A percentile compares a stretch with the other conserved stretches of the same genome.
These are phyloP conservation scores for Batrachochytrium dendrobatidis DNA, from an alignment of 371 early-diverging fungal genomes.

Conservation along the genomic window DNA sequence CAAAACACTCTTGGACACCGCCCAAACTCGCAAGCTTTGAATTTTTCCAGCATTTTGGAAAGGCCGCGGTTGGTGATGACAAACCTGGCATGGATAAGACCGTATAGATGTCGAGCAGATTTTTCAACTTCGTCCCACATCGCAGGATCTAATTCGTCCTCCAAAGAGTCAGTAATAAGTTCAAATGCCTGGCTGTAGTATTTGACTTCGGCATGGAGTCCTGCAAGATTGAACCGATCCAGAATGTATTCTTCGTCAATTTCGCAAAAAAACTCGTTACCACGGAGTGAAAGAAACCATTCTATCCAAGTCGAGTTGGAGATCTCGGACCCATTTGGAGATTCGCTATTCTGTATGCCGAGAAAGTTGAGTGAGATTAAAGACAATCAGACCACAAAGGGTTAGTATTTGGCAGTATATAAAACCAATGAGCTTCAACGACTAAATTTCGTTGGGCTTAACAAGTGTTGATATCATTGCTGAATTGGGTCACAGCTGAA, in stretches of 20 bases:
- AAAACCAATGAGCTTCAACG: too few relatives aligned
- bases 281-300: constrained; percentile 80
- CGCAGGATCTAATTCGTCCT: constrained; percentile 35
- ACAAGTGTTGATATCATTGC: too few relatives aligned
- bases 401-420: too few relatives aligned
- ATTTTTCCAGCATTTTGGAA: constrained; percentile 50
- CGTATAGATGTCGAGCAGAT: constrained; percentile 69
- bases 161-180: constrained; percentile 35
- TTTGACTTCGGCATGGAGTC: constrained; percentile 69
- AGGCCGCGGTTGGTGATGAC: constrained; percentile 52
- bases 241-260: constrained; percentile 82
- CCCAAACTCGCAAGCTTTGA: constrained; percentile 69
- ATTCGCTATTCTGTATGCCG: neutral
- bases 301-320: constrained; percentile 60
- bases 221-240: constrained; percentile 91
- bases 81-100: constrained; percentile 60
- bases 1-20: constrained; percentile 78
- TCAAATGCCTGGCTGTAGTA: constrained; percentile 76
- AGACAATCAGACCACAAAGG: too few relatives aligned
- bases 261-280: constrained; percentile 78
- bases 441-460: too few relatives aligned
- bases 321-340: constrained; percentile 13
- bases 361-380: too few relatives aligned
- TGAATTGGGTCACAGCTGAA: too few relatives aligned
- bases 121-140: constrained; percentile 48